Conservation (phyloP, 2,329 filamentous ascomycete species). For the Pestalotiopsis sp. region DNA sequence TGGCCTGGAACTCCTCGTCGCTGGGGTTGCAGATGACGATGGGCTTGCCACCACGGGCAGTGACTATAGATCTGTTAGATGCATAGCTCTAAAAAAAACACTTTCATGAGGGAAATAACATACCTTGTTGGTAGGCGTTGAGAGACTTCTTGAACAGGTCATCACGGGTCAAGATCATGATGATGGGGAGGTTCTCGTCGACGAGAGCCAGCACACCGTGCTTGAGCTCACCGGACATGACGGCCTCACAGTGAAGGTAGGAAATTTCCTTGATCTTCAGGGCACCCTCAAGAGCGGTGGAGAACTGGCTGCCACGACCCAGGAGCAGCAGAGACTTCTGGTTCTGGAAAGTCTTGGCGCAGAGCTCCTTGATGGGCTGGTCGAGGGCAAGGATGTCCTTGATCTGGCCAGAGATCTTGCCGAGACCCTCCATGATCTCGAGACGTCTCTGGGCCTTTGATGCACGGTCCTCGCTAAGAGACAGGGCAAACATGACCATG, state of each 20-base stretch:
- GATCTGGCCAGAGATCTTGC: slow-evolving; percentile 88
- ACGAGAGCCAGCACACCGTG: slow-evolving; percentile 97
- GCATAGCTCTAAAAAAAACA: background rate
- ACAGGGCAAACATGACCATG: slow-evolving; percentile 99
- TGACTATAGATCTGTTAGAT: slow-evolving; percentile 61
- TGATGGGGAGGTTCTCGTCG: slow-evolving; percentile 97
- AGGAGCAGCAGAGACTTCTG: slow-evolving; percentile 95
- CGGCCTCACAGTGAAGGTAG: slow-evolving; percentile 98
- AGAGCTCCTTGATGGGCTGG: slow-evolving; percentile 91
- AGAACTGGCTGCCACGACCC: slow-evolving; percentile 94
- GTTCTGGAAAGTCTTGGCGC: slow-evolving; percentile 89
- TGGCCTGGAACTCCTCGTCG: slow-evolving; percentile 86
- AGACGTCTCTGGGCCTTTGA: slow-evolving; percentile 90
- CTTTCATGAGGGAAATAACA: slow-evolving; percentile 29
- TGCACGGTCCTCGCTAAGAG: slow-evolving; percentile 92
- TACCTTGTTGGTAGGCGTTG: slow-evolving; percentile 97
- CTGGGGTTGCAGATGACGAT: slow-evolving; percentile 97
- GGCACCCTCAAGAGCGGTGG: slow-evolving; percentile 94
- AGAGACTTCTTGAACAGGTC: slow-evolving; percentile 98
- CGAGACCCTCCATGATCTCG: slow-evolving; percentile 94
- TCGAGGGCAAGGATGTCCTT: slow-evolving; percentile 89
- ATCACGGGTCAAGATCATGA: slow-evolving; percentile 98
- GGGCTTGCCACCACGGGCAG: slow-evolving; percentile 91
- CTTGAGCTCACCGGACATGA: slow-evolving; percentile 99
- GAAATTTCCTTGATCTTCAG: slow-evolving; percentile 99